phyloP scores from a whole-genome alignment of 805 yeast genomes.

The Cyberlindnera suaveolens region DNA sequence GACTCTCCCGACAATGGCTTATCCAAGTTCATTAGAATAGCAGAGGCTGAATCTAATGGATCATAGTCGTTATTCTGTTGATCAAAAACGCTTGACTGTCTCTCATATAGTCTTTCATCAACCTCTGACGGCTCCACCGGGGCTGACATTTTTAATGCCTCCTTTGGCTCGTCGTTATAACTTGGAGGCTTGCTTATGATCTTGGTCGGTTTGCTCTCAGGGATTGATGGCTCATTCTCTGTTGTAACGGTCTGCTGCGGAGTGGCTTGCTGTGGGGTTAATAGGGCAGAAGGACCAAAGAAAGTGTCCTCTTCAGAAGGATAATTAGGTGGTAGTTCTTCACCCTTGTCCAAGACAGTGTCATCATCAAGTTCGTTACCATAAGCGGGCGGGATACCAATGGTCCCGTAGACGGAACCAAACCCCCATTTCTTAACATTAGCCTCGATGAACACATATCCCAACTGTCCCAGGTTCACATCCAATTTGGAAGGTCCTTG shows the following conservation, averaged over 20 bases:
- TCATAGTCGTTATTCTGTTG: constrained; percentile 23
- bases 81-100: constrained; percentile 29
- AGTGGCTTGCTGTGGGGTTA: constrained; percentile 1
- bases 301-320: constrained; percentile 59
- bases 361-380: constrained; percentile 39
- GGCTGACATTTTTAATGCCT: constrained; percentile 1
- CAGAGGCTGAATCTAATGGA: background rate
- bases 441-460: constrained; percentile 76
- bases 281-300: constrained; percentile 39
- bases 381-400: constrained; percentile 40
- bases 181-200: constrained; percentile 21
- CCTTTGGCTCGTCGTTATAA: constrained; percentile 21
- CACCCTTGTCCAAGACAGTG: constrained; percentile 62
- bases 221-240: background rate
- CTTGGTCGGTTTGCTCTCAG: constrained; percentile 3
- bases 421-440: constrained; percentile 84
- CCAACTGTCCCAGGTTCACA: constrained; percentile 82
- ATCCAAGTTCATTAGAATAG: no score
- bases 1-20: background rate
- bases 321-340: constrained; percentile 64
- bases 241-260: background rate
- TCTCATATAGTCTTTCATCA: constrained; percentile 25
- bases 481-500: constrained; percentile 76
- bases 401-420: constrained; percentile 37
- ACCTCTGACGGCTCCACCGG: constrained; percentile 6